phyloP scores from a whole-genome alignment of 2,329 filamentous ascomycete genomes.

The Verticillium nonalfalfae region DNA sequence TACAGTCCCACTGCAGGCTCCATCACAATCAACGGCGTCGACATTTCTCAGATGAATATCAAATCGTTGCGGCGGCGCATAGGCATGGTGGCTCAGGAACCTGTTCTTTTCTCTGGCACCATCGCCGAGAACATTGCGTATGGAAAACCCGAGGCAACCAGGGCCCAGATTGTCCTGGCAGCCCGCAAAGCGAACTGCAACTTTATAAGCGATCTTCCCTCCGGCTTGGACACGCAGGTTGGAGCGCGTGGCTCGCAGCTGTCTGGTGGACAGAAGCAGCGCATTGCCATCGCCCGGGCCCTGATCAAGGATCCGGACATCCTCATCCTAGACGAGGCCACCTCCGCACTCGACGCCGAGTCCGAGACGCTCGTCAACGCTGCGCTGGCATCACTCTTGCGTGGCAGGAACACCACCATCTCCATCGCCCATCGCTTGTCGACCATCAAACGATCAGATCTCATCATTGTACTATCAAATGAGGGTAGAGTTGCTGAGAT shows the following conservation, averaged over 20 bases:
- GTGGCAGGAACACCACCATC: conserved; percentile 90
- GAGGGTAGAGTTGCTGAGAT: conserved; percentile 89
- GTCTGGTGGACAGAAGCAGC: conserved; percentile 94
- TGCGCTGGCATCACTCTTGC: conserved; percentile 73
- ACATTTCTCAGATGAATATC: conserved; percentile 81
- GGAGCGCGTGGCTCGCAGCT: conserved; percentile 89
- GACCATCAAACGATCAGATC: conserved; percentile 93
- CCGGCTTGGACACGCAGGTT: conserved; percentile 89
- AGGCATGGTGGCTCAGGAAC: conserved; percentile 92
- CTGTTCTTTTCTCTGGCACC: conserved; percentile 81
- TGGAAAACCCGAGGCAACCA: conserved; percentile 71
- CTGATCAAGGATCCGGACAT: conserved; percentile 96
- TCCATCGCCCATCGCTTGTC: conserved; percentile 94
- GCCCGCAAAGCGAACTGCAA: conserved; percentile 91
- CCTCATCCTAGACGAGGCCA: conserved; percentile 92
- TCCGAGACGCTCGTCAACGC: conserved; percentile 95
- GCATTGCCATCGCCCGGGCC: conserved; percentile 92
- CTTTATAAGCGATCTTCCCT: conserved; percentile 94
- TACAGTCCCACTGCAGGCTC: conserved; percentile 74
- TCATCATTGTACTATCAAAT: conserved; percentile 82
- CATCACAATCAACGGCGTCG: conserved; percentile 78
- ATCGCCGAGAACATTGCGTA: conserved; percentile 90
- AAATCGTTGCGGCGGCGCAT: conserved; percentile 90
- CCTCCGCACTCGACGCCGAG: conserved; percentile 91
- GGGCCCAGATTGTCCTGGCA: conserved; percentile 76